phyloP scores from a whole-genome alignment of 768 basidiomycete species.

The Hygrocybe punicea region DNA sequence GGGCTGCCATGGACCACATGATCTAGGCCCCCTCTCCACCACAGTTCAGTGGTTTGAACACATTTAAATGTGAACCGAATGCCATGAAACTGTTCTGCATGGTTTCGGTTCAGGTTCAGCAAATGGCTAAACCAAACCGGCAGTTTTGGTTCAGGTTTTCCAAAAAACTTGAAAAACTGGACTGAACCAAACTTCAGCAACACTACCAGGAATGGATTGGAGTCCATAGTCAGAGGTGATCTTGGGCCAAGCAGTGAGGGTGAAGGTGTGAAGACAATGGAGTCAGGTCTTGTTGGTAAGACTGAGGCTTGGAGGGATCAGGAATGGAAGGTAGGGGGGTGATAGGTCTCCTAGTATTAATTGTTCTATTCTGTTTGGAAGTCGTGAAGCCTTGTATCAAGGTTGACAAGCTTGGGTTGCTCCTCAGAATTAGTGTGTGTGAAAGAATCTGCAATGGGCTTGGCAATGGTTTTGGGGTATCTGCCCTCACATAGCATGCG shows the following conservation, averaged over 20 bases:
- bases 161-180: too few species aligned
- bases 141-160: too few species aligned
- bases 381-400: not conserved
- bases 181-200: too few species aligned
- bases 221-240: conserved; percentile 26
- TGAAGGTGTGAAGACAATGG: conserved; percentile 15
- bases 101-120: too few species aligned
- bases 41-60: too few species aligned
- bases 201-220: conserved; percentile 13
- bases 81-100: too few species aligned
- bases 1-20: too few species aligned
- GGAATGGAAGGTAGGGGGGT: conserved; percentile 1
- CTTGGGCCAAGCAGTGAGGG: conserved; percentile 27
- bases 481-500: not conserved
- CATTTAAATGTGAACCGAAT: too few species aligned
- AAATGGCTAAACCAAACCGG: too few species aligned
- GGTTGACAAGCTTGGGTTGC: not conserved
- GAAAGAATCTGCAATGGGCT: conserved; percentile 1
- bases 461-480: not conserved
- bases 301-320: not conserved
- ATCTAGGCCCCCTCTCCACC: too few species aligned
- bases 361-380: not conserved
- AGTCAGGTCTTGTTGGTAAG: conserved; percentile 12
- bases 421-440: not conserved
- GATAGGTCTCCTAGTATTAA: not conserved